A percentile compares a stretch with the other conserved stretches of the same genome.
phyloP scores from a whole-genome alignment of 352 stramenopile species.

The Pythium rishiriense region DNA sequence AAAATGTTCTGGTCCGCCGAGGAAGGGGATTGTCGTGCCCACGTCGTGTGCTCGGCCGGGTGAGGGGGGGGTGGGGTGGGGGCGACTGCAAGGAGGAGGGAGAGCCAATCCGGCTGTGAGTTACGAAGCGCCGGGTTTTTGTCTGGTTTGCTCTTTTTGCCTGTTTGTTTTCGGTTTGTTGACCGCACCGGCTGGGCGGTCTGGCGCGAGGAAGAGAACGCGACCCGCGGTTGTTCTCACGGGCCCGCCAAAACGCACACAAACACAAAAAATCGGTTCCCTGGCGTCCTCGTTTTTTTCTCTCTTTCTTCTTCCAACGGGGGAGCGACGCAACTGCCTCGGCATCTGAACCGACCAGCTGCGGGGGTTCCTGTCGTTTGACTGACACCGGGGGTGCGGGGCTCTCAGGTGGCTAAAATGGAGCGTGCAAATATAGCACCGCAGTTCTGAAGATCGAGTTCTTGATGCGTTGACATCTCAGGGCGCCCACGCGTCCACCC shows the following conservation, averaged over 20 bases:
- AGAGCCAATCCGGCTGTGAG: conserved; percentile 1
- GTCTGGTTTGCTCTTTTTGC: background rate
- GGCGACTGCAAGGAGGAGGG: background rate
- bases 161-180: background rate
- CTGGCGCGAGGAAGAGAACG: background rate
- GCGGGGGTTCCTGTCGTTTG: background rate
- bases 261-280: background rate
- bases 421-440: too few relatives aligned
- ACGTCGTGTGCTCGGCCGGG: background rate
- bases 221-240: background rate
- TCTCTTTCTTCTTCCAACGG: background rate
- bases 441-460: background rate
- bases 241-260: background rate
- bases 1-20: conserved; percentile 10
- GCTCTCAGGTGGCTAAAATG: too few relatives aligned
- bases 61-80: background rate
- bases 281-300: too few relatives aligned
- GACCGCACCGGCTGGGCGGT: background rate
- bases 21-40: background rate
- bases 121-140: conserved; percentile 6
- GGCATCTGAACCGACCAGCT: conserved; percentile 5
- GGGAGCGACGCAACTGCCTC: background rate
- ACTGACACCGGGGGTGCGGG: background rate
- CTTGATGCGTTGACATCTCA: conserved; percentile 17
- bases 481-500: background rate